phyloP scores from a whole-genome alignment of 768 basidiomycete genomes.

The Boletus barrowsii region DNA sequence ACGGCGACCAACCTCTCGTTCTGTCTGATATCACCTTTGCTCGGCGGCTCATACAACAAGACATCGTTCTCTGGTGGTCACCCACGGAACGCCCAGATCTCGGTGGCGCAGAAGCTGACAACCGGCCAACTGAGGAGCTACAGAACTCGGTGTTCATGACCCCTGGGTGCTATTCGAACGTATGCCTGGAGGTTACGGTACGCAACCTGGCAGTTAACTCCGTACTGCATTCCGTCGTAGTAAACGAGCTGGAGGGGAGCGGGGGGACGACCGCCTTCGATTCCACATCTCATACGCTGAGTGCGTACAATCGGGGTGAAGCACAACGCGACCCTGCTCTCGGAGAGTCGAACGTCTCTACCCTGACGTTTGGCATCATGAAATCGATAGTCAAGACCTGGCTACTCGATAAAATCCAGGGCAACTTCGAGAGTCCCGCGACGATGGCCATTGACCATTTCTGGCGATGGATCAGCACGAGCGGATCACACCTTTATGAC shows the following conservation, averaged over 20 bases:
- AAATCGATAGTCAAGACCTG: slow-evolving; percentile 87
- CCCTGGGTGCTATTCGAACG: slow-evolving; percentile 88
- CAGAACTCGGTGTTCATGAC: slow-evolving; percentile 81
- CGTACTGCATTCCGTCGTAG: slow-evolving; percentile 87
- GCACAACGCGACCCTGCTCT: slow-evolving; percentile 67
- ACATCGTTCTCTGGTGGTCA: slow-evolving; percentile 97
- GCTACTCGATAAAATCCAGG: slow-evolving; percentile 82
- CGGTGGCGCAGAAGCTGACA: slow-evolving; percentile 90
- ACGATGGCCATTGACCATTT: slow-evolving; percentile 85
- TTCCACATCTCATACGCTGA: slow-evolving; percentile 84
- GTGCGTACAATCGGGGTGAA: slow-evolving; percentile 75
- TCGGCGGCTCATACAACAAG: slow-evolving; percentile 79
- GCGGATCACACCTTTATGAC: slow-evolving; percentile 84
- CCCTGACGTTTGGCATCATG: slow-evolving; percentile 80
- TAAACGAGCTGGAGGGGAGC: slow-evolving; percentile 96
- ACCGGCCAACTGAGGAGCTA: slow-evolving; percentile 69
- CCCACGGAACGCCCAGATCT: slow-evolving; percentile 84
- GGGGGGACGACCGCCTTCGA: slow-evolving; percentile 94
- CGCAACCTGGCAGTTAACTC: slow-evolving; percentile 93
- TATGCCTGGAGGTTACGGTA: slow-evolving; percentile 85
- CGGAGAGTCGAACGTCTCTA: slow-evolving; percentile 86
- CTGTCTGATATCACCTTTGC: slow-evolving; percentile 91
- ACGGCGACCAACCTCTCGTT: slow-evolving; percentile 84
- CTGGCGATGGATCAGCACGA: slow-evolving; percentile 95
- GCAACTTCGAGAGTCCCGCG: slow-evolving; percentile 63